Base-by-base conservation (phyloP, 75 land plant genomes). In the Sequoiadendron giganteum region DNA sequence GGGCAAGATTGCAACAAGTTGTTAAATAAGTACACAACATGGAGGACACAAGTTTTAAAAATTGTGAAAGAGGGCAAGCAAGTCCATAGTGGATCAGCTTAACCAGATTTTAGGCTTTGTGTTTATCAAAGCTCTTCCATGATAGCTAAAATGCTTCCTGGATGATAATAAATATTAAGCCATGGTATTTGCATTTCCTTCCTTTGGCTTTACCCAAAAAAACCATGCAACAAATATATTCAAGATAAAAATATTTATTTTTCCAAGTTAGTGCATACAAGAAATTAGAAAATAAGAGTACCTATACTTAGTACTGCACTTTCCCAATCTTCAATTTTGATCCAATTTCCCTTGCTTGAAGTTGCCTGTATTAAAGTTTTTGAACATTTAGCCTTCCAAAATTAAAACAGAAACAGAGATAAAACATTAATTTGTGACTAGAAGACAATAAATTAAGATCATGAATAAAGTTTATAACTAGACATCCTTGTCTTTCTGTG, bases 311-410 rank as follows among this genome's bases (percentile, higher is more conserved):
- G 85, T 58, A 38, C n/a, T 34, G 56, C 56, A 13, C 56, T 91
- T 32, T 93, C 91, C 96, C 96, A 95, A 81, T 90, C 83, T 65
- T 87, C 79, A 55, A 95, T 92, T 89, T 89, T 95, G 85, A 91
- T 86, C 95, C 96, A 95, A 61, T 68, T 86, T 58, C 43, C 79
- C 83, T 85, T 77, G 21, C 87, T 75, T 89, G 93, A 87, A 76
- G 82, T 90, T 58, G 86, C 38, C 94, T 95, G 93, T 88, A 21
- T 16, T 38, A 76, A 58, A 90, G 87, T 48, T n/a, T 25, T 36
- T n/a, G n/a, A 73, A 10, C 48, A 58, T 15, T 48, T 82, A 45
- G 84, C 84, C 28, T 82, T 65, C 49, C 78, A 54, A 54, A 83
- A 83, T 42, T 32, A 61, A 11, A 86, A 47, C 18, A 45, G 52